Conservation (phyloP, 2,329 filamentous ascomycete genomes). For the Xylariaceae sp. region DNA sequence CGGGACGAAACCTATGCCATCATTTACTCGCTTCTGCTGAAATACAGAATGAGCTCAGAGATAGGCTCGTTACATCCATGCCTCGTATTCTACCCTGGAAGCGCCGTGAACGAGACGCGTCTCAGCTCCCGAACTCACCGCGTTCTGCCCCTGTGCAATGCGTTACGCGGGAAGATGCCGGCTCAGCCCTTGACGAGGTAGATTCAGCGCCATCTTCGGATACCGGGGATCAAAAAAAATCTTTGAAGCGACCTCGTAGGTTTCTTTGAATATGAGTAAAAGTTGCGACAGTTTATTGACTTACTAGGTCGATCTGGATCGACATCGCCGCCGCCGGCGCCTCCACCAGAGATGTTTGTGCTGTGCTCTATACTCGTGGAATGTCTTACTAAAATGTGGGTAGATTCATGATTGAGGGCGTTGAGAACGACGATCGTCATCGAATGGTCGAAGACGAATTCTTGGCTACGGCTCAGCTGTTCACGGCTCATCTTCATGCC, state of each 20-base stretch:
- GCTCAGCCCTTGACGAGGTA: slow-evolving; percentile 7
- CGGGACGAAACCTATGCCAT: not conserved
- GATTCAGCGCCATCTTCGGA: slow-evolving; percentile 11
- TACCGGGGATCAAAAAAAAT: slow-evolving; percentile 4
- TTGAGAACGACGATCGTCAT: slow-evolving; percentile 65
- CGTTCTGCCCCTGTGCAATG: slow-evolving; percentile 19
- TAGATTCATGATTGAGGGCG: slow-evolving; percentile 61
- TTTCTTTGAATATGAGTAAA: not conserved
- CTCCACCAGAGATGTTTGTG: slow-evolving; percentile 44
- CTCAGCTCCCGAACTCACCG: slow-evolving; percentile 11
- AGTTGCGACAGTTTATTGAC: slow-evolving; percentile 1
- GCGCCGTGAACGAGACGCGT: slow-evolving; percentile 25
- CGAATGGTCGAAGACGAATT: slow-evolving; percentile 86
- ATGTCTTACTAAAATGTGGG: slow-evolving; percentile 7
- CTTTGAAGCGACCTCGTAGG: slow-evolving; percentile 14
- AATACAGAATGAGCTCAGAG: slow-evolving; percentile 2
- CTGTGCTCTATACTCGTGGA: not conserved
- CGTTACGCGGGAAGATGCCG: slow-evolving; percentile 12
- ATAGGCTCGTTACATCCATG: slow-evolving; percentile 35
- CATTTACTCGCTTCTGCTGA: not conserved
- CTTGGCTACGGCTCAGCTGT: slow-evolving; percentile 59
- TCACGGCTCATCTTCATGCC: slow-evolving; percentile 72
- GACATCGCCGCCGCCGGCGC: slow-evolving; percentile 49
- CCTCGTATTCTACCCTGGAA: slow-evolving; percentile 52
- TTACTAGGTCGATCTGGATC: slow-evolving; percentile 39